A percentile compares a stretch with the other conserved stretches of the same genome.
Conservation (phyloP, 1,139 yeast species). For the Suhomyces choctaworum region DNA sequence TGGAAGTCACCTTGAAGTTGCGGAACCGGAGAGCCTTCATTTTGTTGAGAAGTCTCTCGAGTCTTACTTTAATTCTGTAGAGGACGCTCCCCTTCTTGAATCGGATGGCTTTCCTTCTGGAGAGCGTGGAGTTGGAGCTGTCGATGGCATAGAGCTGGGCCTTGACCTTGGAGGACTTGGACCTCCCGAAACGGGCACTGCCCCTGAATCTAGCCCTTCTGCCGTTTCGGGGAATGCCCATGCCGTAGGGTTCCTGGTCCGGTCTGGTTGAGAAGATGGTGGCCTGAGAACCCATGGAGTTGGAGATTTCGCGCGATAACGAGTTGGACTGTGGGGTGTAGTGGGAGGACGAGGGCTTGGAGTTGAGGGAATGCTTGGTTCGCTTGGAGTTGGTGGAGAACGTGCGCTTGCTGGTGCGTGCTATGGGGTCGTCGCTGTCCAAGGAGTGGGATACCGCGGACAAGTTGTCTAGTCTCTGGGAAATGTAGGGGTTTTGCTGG, state of each 20-base stretch:
- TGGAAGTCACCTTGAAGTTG: slow-evolving; percentile 33
- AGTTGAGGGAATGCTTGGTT: slow-evolving; percentile 9
- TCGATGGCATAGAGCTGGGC: slow-evolving; percentile 15
- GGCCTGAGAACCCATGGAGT: slow-evolving; percentile 47
- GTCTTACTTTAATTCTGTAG: slow-evolving; percentile 32
- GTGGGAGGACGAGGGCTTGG: slow-evolving; percentile 11
- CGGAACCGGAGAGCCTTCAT: slow-evolving; percentile 24
- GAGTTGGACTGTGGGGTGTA: slow-evolving; percentile 10
- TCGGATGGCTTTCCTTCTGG: slow-evolving; percentile 37
- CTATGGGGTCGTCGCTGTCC: slow-evolving; percentile 20
- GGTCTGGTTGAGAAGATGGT: slow-evolving; percentile 47
- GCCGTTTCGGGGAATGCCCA: not conserved
- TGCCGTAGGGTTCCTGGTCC: slow-evolving; percentile 10
- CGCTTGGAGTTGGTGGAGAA: slow-evolving; percentile 9
- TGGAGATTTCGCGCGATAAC: slow-evolving; percentile 30
- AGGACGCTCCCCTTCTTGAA: slow-evolving; percentile 34
- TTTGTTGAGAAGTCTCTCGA: slow-evolving; percentile 26
- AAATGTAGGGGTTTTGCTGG: slow-evolving; percentile 33
- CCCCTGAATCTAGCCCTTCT: slow-evolving; percentile 7
- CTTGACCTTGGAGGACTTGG: slow-evolving; percentile 16
- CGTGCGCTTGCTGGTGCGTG: slow-evolving; percentile 9
- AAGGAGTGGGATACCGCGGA: slow-evolving; percentile 28
- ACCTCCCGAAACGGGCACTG: slow-evolving; percentile 7
- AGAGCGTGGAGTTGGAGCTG: slow-evolving; percentile 21
- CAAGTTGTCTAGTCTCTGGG: slow-evolving; percentile 28